Evolutionary conservation across 352 stramenopile species (phyloP).

Genomic region (Globisporangium middletonii): DNA sequence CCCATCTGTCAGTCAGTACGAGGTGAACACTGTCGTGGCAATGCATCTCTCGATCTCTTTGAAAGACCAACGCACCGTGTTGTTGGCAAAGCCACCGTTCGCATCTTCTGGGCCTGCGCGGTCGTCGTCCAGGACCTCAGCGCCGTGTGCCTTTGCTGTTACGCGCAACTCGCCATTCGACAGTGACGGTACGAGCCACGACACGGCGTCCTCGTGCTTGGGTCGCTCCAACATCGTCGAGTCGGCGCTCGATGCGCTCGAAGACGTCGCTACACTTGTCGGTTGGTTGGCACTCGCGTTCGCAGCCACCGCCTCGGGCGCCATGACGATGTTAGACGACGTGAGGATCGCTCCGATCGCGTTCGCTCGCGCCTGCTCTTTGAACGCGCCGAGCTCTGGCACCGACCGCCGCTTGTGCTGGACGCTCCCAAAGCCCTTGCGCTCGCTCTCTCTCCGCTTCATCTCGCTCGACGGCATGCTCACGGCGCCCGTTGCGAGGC

Average conservation of each 20-base stretch:
- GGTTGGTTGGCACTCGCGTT: slow-evolving; percentile 16
- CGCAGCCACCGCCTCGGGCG: slow-evolving; percentile 15
- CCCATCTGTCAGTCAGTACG: not conserved
- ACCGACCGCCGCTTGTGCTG: slow-evolving; percentile 22
- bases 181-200: not conserved
- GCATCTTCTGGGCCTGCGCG: slow-evolving; percentile 2
- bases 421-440: slow-evolving; percentile 6
- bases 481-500: slow-evolving; percentile 24
- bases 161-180: not conserved
- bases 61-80: not conserved
- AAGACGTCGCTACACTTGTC: slow-evolving; percentile 10
- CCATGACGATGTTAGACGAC: slow-evolving; percentile 25
- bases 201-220: not conserved
- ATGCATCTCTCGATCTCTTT: too few relatives aligned
- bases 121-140: not conserved
- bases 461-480: slow-evolving; percentile 22
- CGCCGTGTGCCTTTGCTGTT: not conserved
- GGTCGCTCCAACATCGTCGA: not conserved
- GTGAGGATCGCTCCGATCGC: slow-evolving; percentile 45
- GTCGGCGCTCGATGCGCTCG: slow-evolving; percentile 2
- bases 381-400: slow-evolving; percentile 15
- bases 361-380: slow-evolving; percentile 15
- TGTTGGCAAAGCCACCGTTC: slow-evolving; percentile 3
- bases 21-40: not conserved
- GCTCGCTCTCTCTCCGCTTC: slow-evolving; percentile 24